A percentile compares a stretch with the other conserved stretches of the same genome.
These are phyloP conservation scores for Polytrichum formosum DNA, from an alignment of 225 moss, liverwort and hornwort species.

Conservation along the genomic window DNA sequence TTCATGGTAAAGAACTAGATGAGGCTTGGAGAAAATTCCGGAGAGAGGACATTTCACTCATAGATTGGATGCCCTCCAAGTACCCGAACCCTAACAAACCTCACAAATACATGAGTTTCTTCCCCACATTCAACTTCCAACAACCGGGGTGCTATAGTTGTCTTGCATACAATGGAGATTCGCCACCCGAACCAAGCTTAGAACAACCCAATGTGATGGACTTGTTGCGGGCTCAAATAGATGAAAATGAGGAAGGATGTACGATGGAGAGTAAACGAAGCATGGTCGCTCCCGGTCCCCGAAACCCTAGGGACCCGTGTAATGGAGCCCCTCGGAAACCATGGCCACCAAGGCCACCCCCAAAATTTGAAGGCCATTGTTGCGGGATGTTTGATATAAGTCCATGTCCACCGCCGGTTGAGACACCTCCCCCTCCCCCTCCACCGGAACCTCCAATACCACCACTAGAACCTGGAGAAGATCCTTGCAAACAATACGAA, in stretches of 20 bases:
- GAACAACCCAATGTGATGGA: neutral
- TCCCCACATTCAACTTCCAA: constrained; percentile 46
- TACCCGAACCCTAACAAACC: neutral
- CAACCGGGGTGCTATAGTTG: constrained; percentile 14
- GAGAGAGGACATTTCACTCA: neutral
- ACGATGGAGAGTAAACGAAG: neutral
- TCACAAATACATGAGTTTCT: constrained; percentile 9
- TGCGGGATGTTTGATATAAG: constrained; percentile 24
- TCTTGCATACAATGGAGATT: constrained; percentile 22
- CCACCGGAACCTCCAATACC: neutral
- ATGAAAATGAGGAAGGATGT: neutral
- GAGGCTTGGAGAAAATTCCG: constrained; percentile 37
- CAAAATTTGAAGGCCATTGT: neutral
- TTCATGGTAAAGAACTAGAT: constrained; percentile 22
- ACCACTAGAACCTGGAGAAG: neutral
- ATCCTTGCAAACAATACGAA: constrained; percentile 8
- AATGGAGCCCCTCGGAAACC: constrained; percentile 3
- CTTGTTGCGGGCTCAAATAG: neutral
- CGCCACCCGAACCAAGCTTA: neutral
- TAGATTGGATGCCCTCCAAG: constrained; percentile 35
- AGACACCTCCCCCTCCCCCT: neutral
- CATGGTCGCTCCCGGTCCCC: rapidly evolving
- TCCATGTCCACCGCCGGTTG: neutral
- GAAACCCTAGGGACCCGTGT: constrained; percentile 29
- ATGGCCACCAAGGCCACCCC: constrained; percentile 4